Percentiles rank a stretch among this genome's conserved stretches.
Conservation (phyloP, 306 rosid species). For the Lagenaria siceraria region DNA sequence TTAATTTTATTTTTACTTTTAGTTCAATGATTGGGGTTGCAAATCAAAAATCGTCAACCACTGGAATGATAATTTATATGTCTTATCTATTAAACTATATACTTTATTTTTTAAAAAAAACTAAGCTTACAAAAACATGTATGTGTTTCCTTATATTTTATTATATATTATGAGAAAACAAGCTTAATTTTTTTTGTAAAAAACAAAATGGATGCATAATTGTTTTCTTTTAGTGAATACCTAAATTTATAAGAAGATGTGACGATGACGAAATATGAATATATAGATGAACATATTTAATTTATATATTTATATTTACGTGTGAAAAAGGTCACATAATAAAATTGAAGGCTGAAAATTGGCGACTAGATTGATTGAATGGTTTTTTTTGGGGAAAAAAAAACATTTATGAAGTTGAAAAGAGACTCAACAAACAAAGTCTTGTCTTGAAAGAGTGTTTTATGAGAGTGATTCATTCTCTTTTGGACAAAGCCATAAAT, state of each 20-base stretch:
- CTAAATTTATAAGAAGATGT: not conserved
- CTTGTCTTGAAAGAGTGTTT: constrained; percentile 3
- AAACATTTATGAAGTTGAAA: not conserved
- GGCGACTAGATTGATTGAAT: constrained; percentile 7
- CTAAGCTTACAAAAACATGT: too few species aligned
- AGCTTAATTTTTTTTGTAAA: too few species aligned
- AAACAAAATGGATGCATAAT: too few species aligned
- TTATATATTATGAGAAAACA: too few species aligned
- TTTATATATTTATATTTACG: not conserved
- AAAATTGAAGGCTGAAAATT: constrained; percentile 5
- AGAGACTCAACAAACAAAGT: constrained; percentile 4
- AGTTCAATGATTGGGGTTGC: too few species aligned
- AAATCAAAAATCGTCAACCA: not conserved
- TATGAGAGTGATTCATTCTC: constrained; percentile 3
- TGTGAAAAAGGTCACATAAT: constrained; percentile 1
- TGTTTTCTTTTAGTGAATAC: too few species aligned
- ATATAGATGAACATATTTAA: not conserved
- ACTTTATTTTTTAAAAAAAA: too few species aligned
- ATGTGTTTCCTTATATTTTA: too few species aligned
- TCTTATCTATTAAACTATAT: too few species aligned
- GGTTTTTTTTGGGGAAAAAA: not conserved
- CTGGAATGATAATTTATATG: too few species aligned
- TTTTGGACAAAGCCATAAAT: constrained; percentile 6
- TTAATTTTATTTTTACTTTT: not conserved
- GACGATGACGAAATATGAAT: not conserved